Conservation (phyloP, 495 filamentous ascomycete genomes). For the Penicillium soppii region DNA sequence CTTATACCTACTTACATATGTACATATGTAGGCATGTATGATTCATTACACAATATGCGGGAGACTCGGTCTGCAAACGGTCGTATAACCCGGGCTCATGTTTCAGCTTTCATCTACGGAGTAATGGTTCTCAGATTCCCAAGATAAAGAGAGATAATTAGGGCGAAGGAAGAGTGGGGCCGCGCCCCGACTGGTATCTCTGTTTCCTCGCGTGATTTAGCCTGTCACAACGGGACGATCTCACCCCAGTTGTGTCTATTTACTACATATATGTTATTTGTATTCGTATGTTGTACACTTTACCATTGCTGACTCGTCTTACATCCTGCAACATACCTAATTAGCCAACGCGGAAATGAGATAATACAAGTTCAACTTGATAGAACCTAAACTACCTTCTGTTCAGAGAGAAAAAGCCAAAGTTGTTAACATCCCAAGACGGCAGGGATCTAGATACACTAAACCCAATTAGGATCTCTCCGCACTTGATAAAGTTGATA, state of each 20-base stretch:
- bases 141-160: neutral
- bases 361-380: no score
- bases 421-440: conserved; percentile 6
- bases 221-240: conserved; percentile 22
- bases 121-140: neutral
- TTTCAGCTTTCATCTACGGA: no score
- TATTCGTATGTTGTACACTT: neutral
- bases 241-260: neutral
- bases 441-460: conserved; percentile 11
- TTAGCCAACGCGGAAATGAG: no score
- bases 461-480: conserved; percentile 19
- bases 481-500: conserved; percentile 28
- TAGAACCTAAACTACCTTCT: no score
- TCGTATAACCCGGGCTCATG: neutral
- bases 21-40: no score
- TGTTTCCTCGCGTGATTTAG: conserved; percentile 21
- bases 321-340: no score
- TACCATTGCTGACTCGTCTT: neutral
- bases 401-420: conserved; percentile 5
- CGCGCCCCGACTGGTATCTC: neutral
- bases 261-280: neutral
- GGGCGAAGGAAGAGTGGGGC: neutral
- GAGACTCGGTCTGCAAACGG: neutral
- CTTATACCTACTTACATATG: no score
- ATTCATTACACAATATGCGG: neutral